Evolutionary conservation across 441 rosid genomes (phyloP).

Genomic region (Gossypium lobatum): DNA sequence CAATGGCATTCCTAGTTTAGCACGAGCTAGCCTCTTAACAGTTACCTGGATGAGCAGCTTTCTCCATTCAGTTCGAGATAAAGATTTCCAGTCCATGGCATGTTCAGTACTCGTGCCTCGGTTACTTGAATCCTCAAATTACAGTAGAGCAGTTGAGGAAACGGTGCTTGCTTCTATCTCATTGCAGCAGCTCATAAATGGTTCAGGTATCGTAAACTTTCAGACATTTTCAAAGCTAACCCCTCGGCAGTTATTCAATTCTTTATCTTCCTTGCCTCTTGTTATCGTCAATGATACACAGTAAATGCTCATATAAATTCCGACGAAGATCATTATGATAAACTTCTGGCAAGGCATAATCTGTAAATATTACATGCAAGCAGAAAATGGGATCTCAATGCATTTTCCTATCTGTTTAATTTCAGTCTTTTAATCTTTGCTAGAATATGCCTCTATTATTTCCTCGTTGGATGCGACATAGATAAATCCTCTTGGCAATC

Average conservation of each 20-base stretch:
- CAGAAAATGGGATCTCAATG: background rate
- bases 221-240: background rate
- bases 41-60: constrained; percentile 43
- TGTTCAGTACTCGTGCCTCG: constrained; percentile 18
- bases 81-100: constrained; percentile 16
- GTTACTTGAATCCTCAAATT: constrained; percentile 21
- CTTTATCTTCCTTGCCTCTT: too few relatives aligned
- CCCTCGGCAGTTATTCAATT: background rate
- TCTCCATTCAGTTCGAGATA: constrained; percentile 22
- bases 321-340: background rate
- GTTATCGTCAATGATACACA: too few relatives aligned
- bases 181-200: constrained; percentile 24
- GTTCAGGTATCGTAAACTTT: constrained; percentile 29
- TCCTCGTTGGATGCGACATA: background rate
- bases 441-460: constrained; percentile 26
- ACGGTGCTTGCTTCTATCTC: constrained; percentile 24
- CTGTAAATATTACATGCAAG: background rate
- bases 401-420: background rate
- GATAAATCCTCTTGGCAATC: constrained; percentile 23
- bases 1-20: constrained; percentile 41
- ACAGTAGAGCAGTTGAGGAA: constrained; percentile 20
- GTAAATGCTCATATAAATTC: background rate
- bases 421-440: background rate
- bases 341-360: background rate
- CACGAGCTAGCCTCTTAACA: constrained; percentile 42